phyloP scores from a whole-genome alignment of 2,329 filamentous ascomycete species.

The Orbilia oligospora region DNA sequence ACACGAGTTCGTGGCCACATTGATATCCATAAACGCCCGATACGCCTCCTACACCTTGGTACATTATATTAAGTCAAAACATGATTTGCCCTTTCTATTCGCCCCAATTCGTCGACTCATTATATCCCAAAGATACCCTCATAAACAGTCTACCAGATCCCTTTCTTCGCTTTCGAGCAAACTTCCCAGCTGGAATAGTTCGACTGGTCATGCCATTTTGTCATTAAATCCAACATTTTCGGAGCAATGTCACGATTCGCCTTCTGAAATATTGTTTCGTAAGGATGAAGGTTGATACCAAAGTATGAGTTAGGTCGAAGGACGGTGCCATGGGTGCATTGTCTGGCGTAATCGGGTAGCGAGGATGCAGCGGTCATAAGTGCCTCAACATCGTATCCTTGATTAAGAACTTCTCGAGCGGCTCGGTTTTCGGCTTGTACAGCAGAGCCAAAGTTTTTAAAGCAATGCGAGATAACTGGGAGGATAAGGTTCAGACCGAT shows the following conservation, averaged over 20 bases:
- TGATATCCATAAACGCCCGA: too few species aligned
- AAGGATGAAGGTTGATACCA: conserved; percentile 33
- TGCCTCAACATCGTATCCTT: conserved; percentile 10
- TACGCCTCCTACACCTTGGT: too few species aligned
- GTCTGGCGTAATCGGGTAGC: conserved; percentile 1
- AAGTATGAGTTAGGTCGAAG: conserved; percentile 17
- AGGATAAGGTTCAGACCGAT: conserved; percentile 67
- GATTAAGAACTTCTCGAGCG: background rate
- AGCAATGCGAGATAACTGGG: conserved; percentile 51
- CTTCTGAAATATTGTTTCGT: conserved; percentile 29
- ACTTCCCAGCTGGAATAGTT: conserved; percentile 12
- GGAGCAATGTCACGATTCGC: conserved; percentile 17
- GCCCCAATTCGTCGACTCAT: too few species aligned
- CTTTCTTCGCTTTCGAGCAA: conserved; percentile 7
- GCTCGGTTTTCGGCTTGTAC: conserved; percentile 20
- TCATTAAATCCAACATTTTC: conserved; percentile 14
- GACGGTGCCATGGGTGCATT: conserved; percentile 15
- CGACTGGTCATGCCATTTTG: conserved; percentile 24
- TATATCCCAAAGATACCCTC: background rate
- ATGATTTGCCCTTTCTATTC: too few species aligned
- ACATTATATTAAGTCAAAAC: too few species aligned
- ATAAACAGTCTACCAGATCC: background rate
- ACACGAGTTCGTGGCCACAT: too few species aligned
- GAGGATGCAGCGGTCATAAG: conserved; percentile 18
- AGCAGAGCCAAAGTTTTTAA: background rate